Conservation (phyloP, 768 basidiomycete genomes). For the Lactarius sp. region DNA sequence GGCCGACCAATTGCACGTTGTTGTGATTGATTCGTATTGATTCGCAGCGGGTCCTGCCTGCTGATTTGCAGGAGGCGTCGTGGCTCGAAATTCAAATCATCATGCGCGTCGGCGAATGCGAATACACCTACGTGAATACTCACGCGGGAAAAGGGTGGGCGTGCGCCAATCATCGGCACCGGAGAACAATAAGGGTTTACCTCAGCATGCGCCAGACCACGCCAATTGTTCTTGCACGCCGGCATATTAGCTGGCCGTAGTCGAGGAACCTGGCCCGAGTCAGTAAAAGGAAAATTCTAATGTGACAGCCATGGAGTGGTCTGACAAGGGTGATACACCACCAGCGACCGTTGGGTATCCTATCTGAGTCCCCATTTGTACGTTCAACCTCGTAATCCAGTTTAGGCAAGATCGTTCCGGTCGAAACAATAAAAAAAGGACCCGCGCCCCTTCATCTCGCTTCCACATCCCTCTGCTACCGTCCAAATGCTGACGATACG, state of each 20-base stretch:
- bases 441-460: slow-evolving; percentile 9
- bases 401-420: slow-evolving; percentile 19
- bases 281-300: slow-evolving; percentile 16
- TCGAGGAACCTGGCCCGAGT: slow-evolving; percentile 10
- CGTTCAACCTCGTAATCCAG: slow-evolving; percentile 1
- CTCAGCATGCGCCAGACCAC: slow-evolving; percentile 15
- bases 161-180: slow-evolving; percentile 6
- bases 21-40: not conserved
- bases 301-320: slow-evolving; percentile 8
- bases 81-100: slow-evolving; percentile 7
- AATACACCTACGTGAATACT: not conserved
- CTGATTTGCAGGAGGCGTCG: not conserved
- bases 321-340: not conserved
- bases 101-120: not conserved
- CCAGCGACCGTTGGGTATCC: not conserved
- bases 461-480: not conserved
- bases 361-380: not conserved
- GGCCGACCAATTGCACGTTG: not conserved
- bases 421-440: slow-evolving; percentile 18
- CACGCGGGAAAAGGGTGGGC: not conserved
- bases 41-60: not conserved
- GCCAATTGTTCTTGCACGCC: slow-evolving; percentile 22
- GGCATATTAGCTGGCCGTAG: slow-evolving; percentile 14
- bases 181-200: slow-evolving; percentile 25
- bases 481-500: not conserved